Conservation (phyloP, 164 flowering plant genomes). For the Chimonanthus salicifolius region DNA sequence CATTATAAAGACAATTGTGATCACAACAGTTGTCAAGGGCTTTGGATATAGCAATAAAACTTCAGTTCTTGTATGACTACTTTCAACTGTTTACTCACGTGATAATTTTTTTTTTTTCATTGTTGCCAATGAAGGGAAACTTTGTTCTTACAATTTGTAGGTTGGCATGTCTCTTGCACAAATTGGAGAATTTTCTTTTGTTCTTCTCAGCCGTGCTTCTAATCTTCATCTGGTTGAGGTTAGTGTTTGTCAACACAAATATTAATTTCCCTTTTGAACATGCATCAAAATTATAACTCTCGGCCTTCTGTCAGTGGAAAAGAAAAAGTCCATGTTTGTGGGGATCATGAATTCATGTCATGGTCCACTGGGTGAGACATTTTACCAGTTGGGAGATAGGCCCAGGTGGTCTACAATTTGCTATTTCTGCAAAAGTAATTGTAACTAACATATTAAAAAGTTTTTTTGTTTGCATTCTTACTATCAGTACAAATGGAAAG, state of each 20-base stretch:
- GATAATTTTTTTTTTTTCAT: conserved; percentile 1
- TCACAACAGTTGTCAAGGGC: conserved; percentile 70
- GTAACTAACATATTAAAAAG: too few species aligned
- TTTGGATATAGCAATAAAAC: conserved; percentile 86
- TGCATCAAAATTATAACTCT: background rate
- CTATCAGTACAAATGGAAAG: too few species aligned
- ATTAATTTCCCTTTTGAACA: background rate
- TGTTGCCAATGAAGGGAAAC: conserved; percentile 8
- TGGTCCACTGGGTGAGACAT: too few species aligned
- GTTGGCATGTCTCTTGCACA: conserved; percentile 98
- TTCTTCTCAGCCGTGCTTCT: conserved; percentile 95
- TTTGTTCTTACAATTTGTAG: conserved; percentile 29
- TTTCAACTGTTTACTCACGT: background rate
- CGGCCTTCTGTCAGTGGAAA: background rate
- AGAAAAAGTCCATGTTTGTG: too few species aligned
- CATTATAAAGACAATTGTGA: conserved; percentile 65
- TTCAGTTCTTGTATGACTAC: conserved; percentile 61
- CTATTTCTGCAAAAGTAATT: too few species aligned
- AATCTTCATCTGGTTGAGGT: conserved; percentile 96
- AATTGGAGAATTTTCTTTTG: conserved; percentile 96
- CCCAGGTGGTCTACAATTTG: too few species aligned
- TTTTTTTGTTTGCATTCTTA: too few species aligned
- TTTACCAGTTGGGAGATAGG: too few species aligned
- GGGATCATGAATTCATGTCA: too few species aligned
- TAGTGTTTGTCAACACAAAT: conserved; percentile 10